Conservation (phyloP, 768 basidiomycete species). For the Boletus fagicola region DNA sequence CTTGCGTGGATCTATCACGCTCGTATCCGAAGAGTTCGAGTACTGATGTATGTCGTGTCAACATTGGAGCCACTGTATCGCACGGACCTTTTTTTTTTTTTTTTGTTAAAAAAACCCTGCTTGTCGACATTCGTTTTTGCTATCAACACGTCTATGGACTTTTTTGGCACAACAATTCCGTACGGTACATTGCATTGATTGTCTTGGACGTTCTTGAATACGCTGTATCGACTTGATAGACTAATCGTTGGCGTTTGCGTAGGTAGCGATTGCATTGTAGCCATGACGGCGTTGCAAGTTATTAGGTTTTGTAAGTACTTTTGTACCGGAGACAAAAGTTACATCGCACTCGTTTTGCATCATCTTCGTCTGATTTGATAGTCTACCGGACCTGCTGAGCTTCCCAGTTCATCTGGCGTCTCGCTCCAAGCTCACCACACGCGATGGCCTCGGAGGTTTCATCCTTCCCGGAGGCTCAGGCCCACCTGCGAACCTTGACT, state of each 20-base stretch:
- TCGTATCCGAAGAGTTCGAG: conserved; percentile 69
- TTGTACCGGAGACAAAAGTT: neutral
- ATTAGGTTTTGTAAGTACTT: neutral
- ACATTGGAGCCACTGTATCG: neutral
- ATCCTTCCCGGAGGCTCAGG: neutral
- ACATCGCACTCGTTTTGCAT: neutral
- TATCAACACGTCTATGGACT: neutral
- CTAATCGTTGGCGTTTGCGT: neutral
- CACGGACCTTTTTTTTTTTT: neutral
- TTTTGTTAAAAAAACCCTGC: neutral
- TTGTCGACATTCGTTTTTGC: conserved; percentile 9
- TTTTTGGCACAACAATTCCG: neutral
- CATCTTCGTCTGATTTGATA: neutral
- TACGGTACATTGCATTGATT: neutral
- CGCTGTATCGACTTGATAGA: neutral
- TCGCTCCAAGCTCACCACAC: neutral
- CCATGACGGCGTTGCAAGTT: neutral
- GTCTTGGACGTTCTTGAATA: neutral
- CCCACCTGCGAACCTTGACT: conserved; percentile 24
- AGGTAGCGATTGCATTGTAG: neutral
- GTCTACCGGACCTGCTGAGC: neutral
- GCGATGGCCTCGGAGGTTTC: neutral
- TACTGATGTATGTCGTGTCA: conserved; percentile 36
- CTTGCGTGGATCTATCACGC: conserved; percentile 54
- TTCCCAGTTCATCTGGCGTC: neutral